Evolutionary conservation across 1,284 basidiomycete genomes (phyloP), one percentile per base, ranked within the genome.

Genomic region (Mycena sp.): DNA sequence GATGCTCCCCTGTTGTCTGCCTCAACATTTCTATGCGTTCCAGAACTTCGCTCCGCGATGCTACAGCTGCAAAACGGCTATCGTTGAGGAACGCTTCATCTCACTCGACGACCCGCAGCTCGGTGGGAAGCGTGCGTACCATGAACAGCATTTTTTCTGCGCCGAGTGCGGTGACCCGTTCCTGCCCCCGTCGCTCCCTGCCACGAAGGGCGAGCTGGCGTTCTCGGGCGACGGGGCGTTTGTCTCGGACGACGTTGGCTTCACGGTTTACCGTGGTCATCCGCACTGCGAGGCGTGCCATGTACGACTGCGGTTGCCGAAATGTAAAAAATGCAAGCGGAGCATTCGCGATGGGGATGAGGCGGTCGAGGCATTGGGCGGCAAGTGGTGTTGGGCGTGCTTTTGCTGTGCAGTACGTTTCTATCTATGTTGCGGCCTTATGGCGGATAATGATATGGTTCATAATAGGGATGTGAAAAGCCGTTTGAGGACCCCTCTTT

Each of bases 101-200:
- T 97, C 94, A 12, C 87, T 98, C 45, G 88, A 94, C 69, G 94
- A 97, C 72, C 85, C 88, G 1, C 87, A 87, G 1, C 84, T 96
- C 0, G 64, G 61, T 17, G 94, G 92, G 19, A 83, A 80, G 69
- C 84, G 93, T 72, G 83, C 88, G 69, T 99, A 99, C 76, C 97
- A 99, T 79, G 95, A 98, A 70, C 90, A 96, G 59, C 97, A 99
- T 80, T 99, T 99, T 80, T 99, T 99, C 84, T 99, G 97, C 75
- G 90, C 95, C 14, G 95, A 98, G 76, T 99, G 97, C 73, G 97
- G 97, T 6, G 96, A 99, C 75, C 97, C 97, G 0, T 99, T 99
- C 82, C 83, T 99, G 23, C 86, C 87, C 0, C 89, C 90, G 5
- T 68, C 65, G 21, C 55, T 69, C 3, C 67, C 68, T 30, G 53